Base-by-base conservation (phyloP, 2,329 filamentous ascomycete species). In the Fusarium fujikuroi region DNA sequence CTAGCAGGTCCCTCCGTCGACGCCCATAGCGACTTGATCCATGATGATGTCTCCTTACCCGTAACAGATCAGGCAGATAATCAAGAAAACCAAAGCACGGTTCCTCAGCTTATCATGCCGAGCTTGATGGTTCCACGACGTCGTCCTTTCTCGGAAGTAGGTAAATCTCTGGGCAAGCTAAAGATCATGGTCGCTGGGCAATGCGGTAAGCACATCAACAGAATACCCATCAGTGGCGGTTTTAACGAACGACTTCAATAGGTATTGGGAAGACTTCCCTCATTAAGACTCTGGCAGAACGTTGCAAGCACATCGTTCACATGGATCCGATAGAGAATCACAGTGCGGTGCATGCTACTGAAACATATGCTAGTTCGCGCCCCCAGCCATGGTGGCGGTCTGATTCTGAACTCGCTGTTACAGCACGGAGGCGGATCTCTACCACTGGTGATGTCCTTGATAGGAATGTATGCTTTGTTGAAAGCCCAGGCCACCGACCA, bases 101-200 rank as follows among this genome's bases (percentile, higher is more conserved):
- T 85, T 44, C 92, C 92, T 30, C 95, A 98, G 81, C 88, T 99
- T n/a, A 93, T 99, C 68, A 99, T 99, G 96, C 96, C 96, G 9
- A 97, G 95, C 79, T 92, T 99, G 77, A 91, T 90, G 70, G 96
- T 99, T 89, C 95, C 96, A 7, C 93, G 90, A 69, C 91, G 96
- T 56, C 89, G 95, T 58, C 95, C 95, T 0, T 98, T 98, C 81
- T 98, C 96, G 0, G 90, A 93, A n/a, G 89, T 89, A 52, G 96
- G 96, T 21, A 95, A 92, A 83, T 88, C 88, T 39, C 89, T 98
- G 80, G 95, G 95, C 3, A 92, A 94, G 76, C 86, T 98, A 61
- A 98, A 97, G 84, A 85, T 98, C n/a, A 86, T 98, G 72, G 86
- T 98, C 62, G 92, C 94, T 58, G 96, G 96, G 36, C 89, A 91